Evolutionary conservation across 768 basidiomycete genomes (phyloP), one percentile per base, ranked within the genome.

Genomic region (Termitomyces heimii): DNA sequence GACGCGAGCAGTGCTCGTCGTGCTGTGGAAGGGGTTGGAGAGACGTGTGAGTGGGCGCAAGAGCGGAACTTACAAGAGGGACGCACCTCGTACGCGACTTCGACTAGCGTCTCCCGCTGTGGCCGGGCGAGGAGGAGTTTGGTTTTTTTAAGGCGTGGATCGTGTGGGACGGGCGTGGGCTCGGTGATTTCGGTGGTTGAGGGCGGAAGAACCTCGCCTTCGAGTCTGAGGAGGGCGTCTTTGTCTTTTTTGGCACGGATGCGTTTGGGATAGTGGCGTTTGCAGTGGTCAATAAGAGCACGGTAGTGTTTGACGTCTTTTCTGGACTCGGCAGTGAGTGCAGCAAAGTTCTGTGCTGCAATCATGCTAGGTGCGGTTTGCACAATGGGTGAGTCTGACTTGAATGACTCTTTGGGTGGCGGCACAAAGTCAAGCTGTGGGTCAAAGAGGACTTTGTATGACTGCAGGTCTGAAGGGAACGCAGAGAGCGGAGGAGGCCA

Each of bases 1-100:
- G 0, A 88, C 80, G 0, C 77, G 76, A 1, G 92, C n/a, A 90
- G 64, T 89, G 75, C 24, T 73, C 72, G 68, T 95, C 93, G 75
- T 88, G 84, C 92, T 96, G 68, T 20, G 6, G 13, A 8, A 6
- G 18, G 4, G 24, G 58, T 5, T 10, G 34, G 13, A 4, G 5
- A 28, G 35, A 1, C 45, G 50, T 14, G 49, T 56, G 26, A 60
- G 47, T 53, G 13, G 64, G 44, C 5, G 44, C 32, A 18, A 43
- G 26, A 31, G 43, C 34, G 50, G 3, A n/a, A 40, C 39, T 40
- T 40, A 40, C 39, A n/a, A 12, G 39, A n/a, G 8, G 7, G 47
- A 56, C 43, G 50, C 64, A 87, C 86, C 77, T 86, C 82, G 58
- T 85, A 89, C 53, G 75, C 73, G 46, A 76, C 56, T 51, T 76